Evolutionary conservation across 208 protist species (phyloP), one percentile per base, ranked within the genome.

Genomic region (Acanthamoeba lenticulata): DNA sequence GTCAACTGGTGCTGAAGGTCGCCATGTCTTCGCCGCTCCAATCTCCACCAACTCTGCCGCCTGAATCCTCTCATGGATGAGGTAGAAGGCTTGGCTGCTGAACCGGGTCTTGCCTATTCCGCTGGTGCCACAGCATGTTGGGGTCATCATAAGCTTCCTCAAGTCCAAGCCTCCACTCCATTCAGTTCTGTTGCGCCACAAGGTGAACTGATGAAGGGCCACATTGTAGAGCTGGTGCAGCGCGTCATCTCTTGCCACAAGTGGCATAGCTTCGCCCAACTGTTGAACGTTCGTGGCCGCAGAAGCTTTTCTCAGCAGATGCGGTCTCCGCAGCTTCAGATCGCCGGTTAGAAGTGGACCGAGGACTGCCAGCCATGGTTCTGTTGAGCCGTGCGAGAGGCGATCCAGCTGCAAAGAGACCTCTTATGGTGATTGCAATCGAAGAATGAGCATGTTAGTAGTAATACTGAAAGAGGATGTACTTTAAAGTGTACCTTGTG

Each of bases 51-150:
- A n/a, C n/a, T n/a, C n/a, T n/a, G n/a, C 81, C n/a, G 81, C 5
- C 81, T 32, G n/a, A 13, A 62, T 62, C 27, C 52, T 89, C 52
- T 89, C 52, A 40, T 89, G 52, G n/a, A 89, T 62, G 52, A 89
- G 81, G 52, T 89, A 89, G 45, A 89, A 89, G 47, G 47, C 81
- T 62, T 65, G 81, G 44, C 52, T 62, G 47, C 47, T 62, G 52
- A 89, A 89, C 7, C 81, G 44, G 36, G 81, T 65, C 52, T 89
- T 89, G 81, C 81, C 81, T 6, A 89, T 89, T 89, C 81, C 81
- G n/a, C 81, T 89, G 24, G 81, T 40, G 38, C 81, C 81, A 29
- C 81, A 89, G 81, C 81, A 89, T 27, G 81, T 89, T 2, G 81
- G 81, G 5, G 57, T 27, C 81, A 34, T 5, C 40, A 89, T 89